phyloP scores from a whole-genome alignment of 2,329 filamentous ascomycete genomes.

The Alternaria dauci region DNA sequence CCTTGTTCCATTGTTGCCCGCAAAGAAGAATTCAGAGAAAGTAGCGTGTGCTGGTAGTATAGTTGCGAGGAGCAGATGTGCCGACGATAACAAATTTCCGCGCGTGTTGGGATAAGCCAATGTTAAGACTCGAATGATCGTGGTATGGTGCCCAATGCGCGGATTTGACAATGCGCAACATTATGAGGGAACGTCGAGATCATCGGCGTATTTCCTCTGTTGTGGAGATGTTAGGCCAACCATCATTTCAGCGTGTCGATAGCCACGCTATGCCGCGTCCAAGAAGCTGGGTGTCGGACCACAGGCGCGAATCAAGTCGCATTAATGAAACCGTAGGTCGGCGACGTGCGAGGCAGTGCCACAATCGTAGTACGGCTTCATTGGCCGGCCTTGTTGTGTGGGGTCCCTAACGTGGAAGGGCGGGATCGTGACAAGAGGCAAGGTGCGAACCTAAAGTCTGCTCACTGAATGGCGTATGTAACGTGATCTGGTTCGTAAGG shows the following conservation, averaged over 20 bases:
- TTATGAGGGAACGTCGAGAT: background rate
- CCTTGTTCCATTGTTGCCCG: slow-evolving; percentile 15
- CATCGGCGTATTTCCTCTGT: background rate
- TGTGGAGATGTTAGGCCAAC: background rate
- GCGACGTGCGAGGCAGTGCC: slow-evolving; percentile 4
- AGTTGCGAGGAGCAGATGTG: background rate
- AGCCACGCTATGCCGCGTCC: background rate
- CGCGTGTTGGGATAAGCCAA: background rate
- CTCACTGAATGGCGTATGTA: background rate
- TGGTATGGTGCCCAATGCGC: background rate
- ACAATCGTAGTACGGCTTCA: background rate
- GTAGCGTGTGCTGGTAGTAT: slow-evolving; percentile 4
- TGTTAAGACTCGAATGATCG: background rate
- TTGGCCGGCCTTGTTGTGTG: background rate
- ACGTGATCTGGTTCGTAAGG: background rate
- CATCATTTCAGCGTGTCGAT: background rate
- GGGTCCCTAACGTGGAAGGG: background rate
- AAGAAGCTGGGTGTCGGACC: background rate
- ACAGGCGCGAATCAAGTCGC: background rate
- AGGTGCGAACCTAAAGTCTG: background rate
- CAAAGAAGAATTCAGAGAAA: slow-evolving; percentile 28
- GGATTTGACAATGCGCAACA: background rate
- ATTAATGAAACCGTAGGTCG: background rate
- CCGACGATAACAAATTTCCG: background rate
- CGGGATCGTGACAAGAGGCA: background rate